A percentile compares a stretch with the other conserved stretches of the same genome.
These are phyloP conservation scores for Pseudogymnoascus sp. DNA, from an alignment of 2,329 filamentous ascomycete species.

Conservation along the genomic window DNA sequence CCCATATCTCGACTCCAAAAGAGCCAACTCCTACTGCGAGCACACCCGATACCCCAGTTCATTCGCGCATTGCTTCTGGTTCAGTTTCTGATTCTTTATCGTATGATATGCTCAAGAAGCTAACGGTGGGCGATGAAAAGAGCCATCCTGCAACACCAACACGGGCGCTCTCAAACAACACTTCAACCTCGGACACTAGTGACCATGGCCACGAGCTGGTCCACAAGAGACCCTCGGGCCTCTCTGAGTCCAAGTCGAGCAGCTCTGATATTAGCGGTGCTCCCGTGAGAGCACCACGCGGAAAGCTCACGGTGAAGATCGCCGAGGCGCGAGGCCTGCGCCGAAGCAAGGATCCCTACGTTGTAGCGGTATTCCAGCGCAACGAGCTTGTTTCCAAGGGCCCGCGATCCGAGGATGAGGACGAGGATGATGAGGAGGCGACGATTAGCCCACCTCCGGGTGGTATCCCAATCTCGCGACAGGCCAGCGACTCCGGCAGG, in stretches of 20 bases:
- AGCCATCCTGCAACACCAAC: constrained; percentile 87
- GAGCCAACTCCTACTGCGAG: constrained; percentile 45
- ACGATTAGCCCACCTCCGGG: constrained; percentile 46
- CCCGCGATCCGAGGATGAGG: constrained; percentile 54
- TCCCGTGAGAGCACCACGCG: constrained; percentile 65
- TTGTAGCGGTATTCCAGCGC: constrained; percentile 93
- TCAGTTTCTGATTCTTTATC: constrained; percentile 49
- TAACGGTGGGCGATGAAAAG: constrained; percentile 83
- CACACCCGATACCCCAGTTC: constrained; percentile 45
- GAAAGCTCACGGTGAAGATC: constrained; percentile 85
- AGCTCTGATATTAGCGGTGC: constrained; percentile 37
- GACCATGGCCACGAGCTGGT: constrained; percentile 25
- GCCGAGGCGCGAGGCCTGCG: constrained; percentile 74
- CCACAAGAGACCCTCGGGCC: constrained; percentile 21
- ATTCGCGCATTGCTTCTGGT: constrained; percentile 39
- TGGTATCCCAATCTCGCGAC: constrained; percentile 56
- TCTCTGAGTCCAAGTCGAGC: constrained; percentile 36
- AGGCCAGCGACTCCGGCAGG: constrained; percentile 72
- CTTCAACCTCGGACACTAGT: constrained; percentile 40
- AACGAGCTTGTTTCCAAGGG: constrained; percentile 93
- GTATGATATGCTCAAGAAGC: constrained; percentile 67
- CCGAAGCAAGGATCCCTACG: constrained; percentile 81
- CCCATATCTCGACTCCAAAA: constrained; percentile 62
- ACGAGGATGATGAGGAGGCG: constrained; percentile 53
- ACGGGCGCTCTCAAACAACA: constrained; percentile 61